phyloP scores from a whole-genome alignment of 305 asterid species.

The Fraxinus ornus region DNA sequence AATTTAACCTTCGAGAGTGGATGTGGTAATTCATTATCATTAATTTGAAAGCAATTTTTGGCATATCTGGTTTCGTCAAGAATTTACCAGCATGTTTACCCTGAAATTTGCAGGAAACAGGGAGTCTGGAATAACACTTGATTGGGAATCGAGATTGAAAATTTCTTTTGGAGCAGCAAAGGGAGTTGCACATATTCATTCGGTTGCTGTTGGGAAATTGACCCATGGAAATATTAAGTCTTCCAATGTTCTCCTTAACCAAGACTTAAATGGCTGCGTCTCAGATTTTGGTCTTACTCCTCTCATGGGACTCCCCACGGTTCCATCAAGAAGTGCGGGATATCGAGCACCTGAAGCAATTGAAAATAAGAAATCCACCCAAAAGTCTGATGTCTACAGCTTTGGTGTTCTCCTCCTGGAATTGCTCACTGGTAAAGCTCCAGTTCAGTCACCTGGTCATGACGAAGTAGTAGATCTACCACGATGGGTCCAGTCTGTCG shows the following conservation, averaged over 20 bases:
- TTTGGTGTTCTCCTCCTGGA: slow-evolving; percentile 76
- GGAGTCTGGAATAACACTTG: slow-evolving; percentile 49
- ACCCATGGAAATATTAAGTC: slow-evolving; percentile 80
- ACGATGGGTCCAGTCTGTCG: slow-evolving; percentile 75
- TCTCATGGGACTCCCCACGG: slow-evolving; percentile 40
- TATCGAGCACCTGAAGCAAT: slow-evolving; percentile 69
- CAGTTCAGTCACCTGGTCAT: slow-evolving; percentile 45
- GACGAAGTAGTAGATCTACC: slow-evolving; percentile 66
- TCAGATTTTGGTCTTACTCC: slow-evolving; percentile 66
- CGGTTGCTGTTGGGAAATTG: slow-evolving; percentile 36
- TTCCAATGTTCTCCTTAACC: slow-evolving; percentile 59
- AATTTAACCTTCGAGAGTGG: neutral
- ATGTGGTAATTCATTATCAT: neutral
- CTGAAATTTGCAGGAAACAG: slow-evolving; percentile 47
- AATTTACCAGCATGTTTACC: slow-evolving; percentile 7
- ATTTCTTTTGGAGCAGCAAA: slow-evolving; percentile 64
- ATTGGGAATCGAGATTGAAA: slow-evolving; percentile 71
- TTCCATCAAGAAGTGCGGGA: slow-evolving; percentile 46
- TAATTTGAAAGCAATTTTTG: neutral
- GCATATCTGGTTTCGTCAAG: neutral
- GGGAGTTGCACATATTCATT: slow-evolving; percentile 73
- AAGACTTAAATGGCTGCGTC: slow-evolving; percentile 39
- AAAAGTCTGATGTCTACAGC: slow-evolving; percentile 71
- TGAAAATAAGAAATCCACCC: slow-evolving; percentile 46
- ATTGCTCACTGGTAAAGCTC: slow-evolving; percentile 70